Conservation (phyloP, 768 basidiomycete genomes). For the Rhodotorula paludigena region DNA sequence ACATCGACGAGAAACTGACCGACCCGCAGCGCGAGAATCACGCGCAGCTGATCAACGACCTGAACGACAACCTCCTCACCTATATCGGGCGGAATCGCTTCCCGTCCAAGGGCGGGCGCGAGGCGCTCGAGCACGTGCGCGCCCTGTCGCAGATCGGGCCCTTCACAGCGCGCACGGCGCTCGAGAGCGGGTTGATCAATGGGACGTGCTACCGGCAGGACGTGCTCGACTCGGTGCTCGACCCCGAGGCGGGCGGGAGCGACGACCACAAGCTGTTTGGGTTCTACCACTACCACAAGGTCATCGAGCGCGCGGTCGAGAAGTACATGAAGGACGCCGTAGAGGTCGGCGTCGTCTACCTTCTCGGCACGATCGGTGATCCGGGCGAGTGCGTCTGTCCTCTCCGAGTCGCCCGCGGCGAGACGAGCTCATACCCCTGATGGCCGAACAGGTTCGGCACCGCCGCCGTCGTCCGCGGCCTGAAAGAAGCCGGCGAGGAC, state of each 20-base stretch:
- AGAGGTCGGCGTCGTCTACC: slow-evolving; percentile 43
- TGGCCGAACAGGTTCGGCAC: slow-evolving; percentile 26
- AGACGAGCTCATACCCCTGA: not conserved
- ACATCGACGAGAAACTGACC: slow-evolving; percentile 36
- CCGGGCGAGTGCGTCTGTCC: slow-evolving; percentile 28
- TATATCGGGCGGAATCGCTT: slow-evolving; percentile 41
- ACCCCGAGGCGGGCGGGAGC: not conserved
- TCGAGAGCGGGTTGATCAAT: slow-evolving; percentile 17
- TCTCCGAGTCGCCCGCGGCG: not conserved
- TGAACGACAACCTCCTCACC: slow-evolving; percentile 41
- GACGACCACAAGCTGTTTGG: slow-evolving; percentile 34
- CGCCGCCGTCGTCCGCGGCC: slow-evolving; percentile 38
- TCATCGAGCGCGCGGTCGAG: slow-evolving; percentile 33
- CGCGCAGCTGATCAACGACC: slow-evolving; percentile 34
- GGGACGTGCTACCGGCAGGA: slow-evolving; percentile 35
- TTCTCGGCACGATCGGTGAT: slow-evolving; percentile 42
- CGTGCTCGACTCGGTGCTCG: slow-evolving; percentile 26
- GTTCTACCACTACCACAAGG: slow-evolving; percentile 41
- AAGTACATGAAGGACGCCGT: slow-evolving; percentile 28
- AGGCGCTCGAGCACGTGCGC: slow-evolving; percentile 21
- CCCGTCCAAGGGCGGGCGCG: not conserved
- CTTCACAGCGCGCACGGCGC: slow-evolving; percentile 20
- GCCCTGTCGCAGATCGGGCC: slow-evolving; percentile 29
- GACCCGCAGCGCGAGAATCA: slow-evolving; percentile 42
- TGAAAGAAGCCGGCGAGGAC: slow-evolving; percentile 43